Evolutionary conservation across 2,329 filamentous ascomycete species (phyloP), one percentile per base, ranked within the genome.

Genomic region (Coniella lustricola): DNA sequence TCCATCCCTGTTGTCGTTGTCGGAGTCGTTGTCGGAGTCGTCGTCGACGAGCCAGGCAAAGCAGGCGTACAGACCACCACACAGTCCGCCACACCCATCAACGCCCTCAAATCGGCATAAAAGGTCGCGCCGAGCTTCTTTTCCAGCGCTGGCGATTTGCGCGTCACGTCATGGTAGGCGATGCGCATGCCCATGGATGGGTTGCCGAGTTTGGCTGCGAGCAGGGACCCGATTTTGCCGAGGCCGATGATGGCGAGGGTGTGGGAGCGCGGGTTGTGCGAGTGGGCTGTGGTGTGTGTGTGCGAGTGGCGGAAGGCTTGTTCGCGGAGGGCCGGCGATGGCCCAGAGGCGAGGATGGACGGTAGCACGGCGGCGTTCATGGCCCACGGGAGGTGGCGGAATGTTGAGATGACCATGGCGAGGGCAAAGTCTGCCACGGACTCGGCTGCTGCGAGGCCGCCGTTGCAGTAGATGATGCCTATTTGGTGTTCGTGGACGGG

Each of bases 391-490:
- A 89, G 74, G 39, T 79, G 73, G 44, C 85, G 81, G 68, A 87
- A 89, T 13, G 78, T 81, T 8, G 77, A 76, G 43, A 90, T 76
- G 56, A 89, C 77, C 56, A 85, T 75, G 58, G 81, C 82, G 35
- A 87, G 71, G 16, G 82, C 79, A 53, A 85, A 79, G 62, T 89
- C 85, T 44, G 84, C 84, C 1, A 88, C 84, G 4, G 84, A 79
- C 58, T 89, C 85, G 7, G 82, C 82, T 32, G 82, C 83, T 0
- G 84, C 83, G 2, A 80, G 74, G 2, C 83, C 84, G 3, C 80
- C 76, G 65, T 89, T 88, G 70, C 84, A 88, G 66, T 88, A 89
- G 44, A 84, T 66, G 53, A 86, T 77, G 33, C 80, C 76, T 76
- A n/a, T n/a, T n/a, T n/a, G n/a, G n/a, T n/a, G n/a, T n/a, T n/a